Evolutionary conservation across 2,329 filamentous ascomycete genomes (phyloP), one percentile per base, ranked within the genome.

Genomic region (Sporothrix variecibatus): DNA sequence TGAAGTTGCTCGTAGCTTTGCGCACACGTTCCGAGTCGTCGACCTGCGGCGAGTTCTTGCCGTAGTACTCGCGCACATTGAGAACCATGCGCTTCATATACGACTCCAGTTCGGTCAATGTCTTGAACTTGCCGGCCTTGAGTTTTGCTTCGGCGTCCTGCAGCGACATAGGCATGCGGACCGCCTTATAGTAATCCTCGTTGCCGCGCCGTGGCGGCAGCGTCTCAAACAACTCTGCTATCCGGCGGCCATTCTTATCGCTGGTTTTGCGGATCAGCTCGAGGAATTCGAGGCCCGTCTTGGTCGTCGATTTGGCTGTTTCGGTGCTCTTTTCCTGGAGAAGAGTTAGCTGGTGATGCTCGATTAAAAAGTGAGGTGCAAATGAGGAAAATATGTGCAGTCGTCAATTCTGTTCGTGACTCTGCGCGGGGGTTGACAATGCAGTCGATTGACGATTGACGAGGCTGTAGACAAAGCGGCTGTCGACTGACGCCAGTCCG

Each of bases 31-130:
- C 94, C 9, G 94, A 94, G 83, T 97, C 94, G 60, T 94, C 92
- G 80, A 92, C 95, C 51, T 92, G 87, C 74, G 90, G 84, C 0
- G 93, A 94, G 60, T 87, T 88, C 78, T 92, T 92, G 75, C 91
- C 87, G 79, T 95, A 95, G 83, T 90, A 96, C 72, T 94, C 91
- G 82, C 97, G 97, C 49, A 93, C 93, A 80, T 97, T 97, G 77
- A 90, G 88, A 73, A 97, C 92, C 87, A 97, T 93, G 76, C 94
- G 91, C 85, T 96, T 97, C 80, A 95, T 89, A 80, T 95, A 95
- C 79, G 92, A 91, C 82, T 97, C 94, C 15, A 97, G 85, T 69
- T 91, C 87, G 6, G 93, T 90, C 68, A 97, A 86, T 71, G 84
- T 92, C 17, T 87, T 81, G 80, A 97, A 97, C 77, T 91, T 88